Percentiles rank a stretch among this genome's conserved stretches.
These are phyloP conservation scores for Aristolochia californica DNA, from an alignment of 164 flowering plant genomes.

Conservation along the genomic window DNA sequence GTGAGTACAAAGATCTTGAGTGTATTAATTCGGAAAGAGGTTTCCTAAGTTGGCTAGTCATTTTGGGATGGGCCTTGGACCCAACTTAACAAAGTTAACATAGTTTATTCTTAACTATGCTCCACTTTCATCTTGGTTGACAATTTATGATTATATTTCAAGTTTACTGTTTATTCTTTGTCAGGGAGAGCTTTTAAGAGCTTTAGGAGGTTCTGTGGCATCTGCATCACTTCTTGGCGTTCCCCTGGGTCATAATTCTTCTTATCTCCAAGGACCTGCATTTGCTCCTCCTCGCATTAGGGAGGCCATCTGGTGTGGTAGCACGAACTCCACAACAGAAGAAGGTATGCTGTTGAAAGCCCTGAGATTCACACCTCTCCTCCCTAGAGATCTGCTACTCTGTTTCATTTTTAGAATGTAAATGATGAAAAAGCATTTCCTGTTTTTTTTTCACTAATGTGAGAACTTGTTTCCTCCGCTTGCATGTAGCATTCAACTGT, in stretches of 20 bases:
- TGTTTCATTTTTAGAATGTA: no score
- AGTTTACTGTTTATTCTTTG: background rate
- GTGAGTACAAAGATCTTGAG: no score
- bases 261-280: conserved; percentile 97
- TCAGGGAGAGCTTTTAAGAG: conserved; percentile 89
- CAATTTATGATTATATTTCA: background rate
- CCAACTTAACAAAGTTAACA: no score
- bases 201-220: conserved; percentile 73
- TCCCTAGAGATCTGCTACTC: no score
- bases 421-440: no score
- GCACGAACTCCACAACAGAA: conserved; percentile 92
- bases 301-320: conserved; percentile 97
- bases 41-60: no score
- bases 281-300: conserved; percentile 98
- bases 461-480: no score
- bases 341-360: conserved; percentile 36
- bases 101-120: background rate
- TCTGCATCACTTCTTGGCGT: conserved; percentile 84
- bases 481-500: no score
- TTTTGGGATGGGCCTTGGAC: no score
- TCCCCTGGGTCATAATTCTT: conserved; percentile 93
- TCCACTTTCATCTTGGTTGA: background rate
- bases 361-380: no score
- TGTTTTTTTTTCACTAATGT: no score
- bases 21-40: no score